A percentile compares a stretch with the other conserved stretches of the same genome.
phyloP scores from a whole-genome alignment of 805 yeast species.

The Grigorovia yakushimaensis region DNA sequence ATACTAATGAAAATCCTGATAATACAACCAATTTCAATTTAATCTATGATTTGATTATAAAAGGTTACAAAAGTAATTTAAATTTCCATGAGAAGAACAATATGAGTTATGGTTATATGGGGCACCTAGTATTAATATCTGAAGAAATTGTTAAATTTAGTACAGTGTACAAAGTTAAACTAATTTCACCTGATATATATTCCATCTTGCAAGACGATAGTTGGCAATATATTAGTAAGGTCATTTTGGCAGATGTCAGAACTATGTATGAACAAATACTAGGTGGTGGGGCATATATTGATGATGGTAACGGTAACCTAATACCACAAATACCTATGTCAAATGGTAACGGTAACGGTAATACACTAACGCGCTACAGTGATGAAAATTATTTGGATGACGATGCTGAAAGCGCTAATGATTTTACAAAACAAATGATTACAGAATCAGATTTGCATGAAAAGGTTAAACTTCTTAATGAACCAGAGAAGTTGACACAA shows the following conservation, averaged over 20 bases:
- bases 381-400: not conserved
- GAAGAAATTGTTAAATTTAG: slow-evolving; percentile 91
- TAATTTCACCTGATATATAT: slow-evolving; percentile 26
- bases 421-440: not conserved
- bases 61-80: slow-evolving; percentile 52
- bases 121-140: slow-evolving; percentile 87
- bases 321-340: slow-evolving; percentile 17
- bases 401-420: not conserved
- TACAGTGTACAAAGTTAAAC: slow-evolving; percentile 30
- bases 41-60: slow-evolving; percentile 47
- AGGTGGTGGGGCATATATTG: slow-evolving; percentile 28
- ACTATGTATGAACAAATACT: slow-evolving; percentile 29
- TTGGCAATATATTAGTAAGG: slow-evolving; percentile 24
- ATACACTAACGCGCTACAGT: not conserved
- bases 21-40: slow-evolving; percentile 35
- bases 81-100: slow-evolving; percentile 49
- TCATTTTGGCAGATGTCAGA: slow-evolving; percentile 26
- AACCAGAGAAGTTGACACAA: not conserved
- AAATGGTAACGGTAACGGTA: not conserved
- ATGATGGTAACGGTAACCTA: slow-evolving; percentile 23
- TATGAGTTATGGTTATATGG: slow-evolving; percentile 86
- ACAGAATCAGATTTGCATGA: not conserved
- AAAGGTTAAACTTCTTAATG: not conserved
- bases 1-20: too few species aligned
- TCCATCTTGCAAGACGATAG: slow-evolving; percentile 13